Evolutionary conservation across 2,329 filamentous ascomycete genomes (phyloP), one percentile per base, ranked within the genome.

Genomic region (Botrytis medusae): DNA sequence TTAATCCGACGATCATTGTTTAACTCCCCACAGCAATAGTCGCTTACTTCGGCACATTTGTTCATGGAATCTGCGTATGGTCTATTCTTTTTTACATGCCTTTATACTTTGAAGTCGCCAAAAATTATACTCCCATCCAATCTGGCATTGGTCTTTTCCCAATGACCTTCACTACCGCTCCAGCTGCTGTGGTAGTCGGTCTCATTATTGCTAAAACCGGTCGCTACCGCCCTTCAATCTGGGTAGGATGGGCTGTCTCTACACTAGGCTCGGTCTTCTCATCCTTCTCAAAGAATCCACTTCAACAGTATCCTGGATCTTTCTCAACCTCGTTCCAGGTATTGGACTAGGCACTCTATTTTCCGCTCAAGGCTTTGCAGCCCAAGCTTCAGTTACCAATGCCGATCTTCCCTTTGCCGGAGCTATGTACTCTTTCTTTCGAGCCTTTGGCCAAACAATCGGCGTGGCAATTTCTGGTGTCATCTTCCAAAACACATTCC

Each of bases 381-480:
- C 91, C 22, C 90, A 93, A 79, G 89, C 90, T 22, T 85, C 89
- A 0, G 85, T 87, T 3, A 83, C 84, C 1, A 85, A 85, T 73
- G 83, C 84, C 67, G 86, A 90, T 76, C 86, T 90, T 57, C 86
- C 88, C 3, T 87, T 88, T 72, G 87, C 89, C 0, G 85, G 87
- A 0, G 89, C 87, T 22, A 87, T 92, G 83, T 92, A 90, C 81
- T 87, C 86, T 68, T 93, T 93, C 83, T 86, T 91, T 79, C 87
- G 89, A 22, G 85, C 87, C 2, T 86, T 92, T 42, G 91, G 90
- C 10, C 77, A 79, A 73, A 77, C 77, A 2, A 65, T 79, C 7
- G 77, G 78, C 18, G 75, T 79, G 7, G 78, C 76, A 10, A 84
- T 92, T 64, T 88, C 88, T 4, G 90, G 91, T 7, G 88, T 90